Percentiles rank a stretch among this genome's conserved stretches.
Evolutionary conservation across 1,139 yeast species (phyloP).

Genomic region (Kluyveromyces sp.): DNA sequence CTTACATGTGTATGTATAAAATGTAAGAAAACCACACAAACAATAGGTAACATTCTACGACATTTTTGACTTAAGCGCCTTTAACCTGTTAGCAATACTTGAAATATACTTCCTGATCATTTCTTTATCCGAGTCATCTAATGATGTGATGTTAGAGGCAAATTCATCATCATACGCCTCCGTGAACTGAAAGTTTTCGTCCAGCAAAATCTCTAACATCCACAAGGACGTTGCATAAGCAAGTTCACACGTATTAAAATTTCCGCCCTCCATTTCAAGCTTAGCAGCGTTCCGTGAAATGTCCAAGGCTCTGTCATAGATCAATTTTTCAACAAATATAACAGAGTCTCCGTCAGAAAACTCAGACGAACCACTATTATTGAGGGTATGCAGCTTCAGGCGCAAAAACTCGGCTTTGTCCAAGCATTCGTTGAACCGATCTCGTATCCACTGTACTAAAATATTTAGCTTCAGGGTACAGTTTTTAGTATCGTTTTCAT

Average conservation of each 20-base stretch:
- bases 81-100: conserved; percentile 64
- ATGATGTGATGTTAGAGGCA: conserved; percentile 25
- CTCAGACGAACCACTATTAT: conserved; percentile 7
- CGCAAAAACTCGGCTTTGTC: conserved; percentile 77
- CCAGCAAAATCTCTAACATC: conserved; percentile 86
- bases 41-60: not conserved
- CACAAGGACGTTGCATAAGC: conserved; percentile 88
- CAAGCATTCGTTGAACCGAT: conserved; percentile 77
- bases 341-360: conserved; percentile 12
- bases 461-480: conserved; percentile 52
- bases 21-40: conserved; percentile 1
- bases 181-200: conserved; percentile 36
- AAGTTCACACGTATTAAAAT: conserved; percentile 71
- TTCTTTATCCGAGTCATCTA: conserved; percentile 64
- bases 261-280: conserved; percentile 72
- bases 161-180: conserved; percentile 31
- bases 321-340: conserved; percentile 71
- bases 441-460: conserved; percentile 88
- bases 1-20: not conserved
- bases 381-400: conserved; percentile 15
- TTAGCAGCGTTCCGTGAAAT: conserved; percentile 88
- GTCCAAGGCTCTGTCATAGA: conserved; percentile 89
- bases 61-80: conserved; percentile 41
- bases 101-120: conserved; percentile 73
- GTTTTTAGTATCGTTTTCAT: conserved; percentile 39